Percentiles rank a stretch among this genome's conserved stretches.
phyloP scores from a whole-genome alignment of 345 rosid genomes.

The Syzygium aqueum region DNA sequence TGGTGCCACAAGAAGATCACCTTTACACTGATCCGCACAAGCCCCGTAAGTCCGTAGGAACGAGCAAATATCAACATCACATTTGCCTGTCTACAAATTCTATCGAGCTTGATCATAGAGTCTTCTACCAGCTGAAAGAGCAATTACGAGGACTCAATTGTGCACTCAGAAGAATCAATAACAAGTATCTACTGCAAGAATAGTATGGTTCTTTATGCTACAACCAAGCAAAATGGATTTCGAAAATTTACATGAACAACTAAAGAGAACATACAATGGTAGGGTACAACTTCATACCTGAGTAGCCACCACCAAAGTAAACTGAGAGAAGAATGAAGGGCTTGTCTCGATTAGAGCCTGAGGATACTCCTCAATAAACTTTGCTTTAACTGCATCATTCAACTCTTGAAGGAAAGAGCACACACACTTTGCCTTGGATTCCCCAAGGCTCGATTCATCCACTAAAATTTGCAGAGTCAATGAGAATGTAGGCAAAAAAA shows the following conservation, averaged over 20 bases:
- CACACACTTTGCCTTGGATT: constrained; percentile 81
- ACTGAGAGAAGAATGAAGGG: constrained; percentile 83
- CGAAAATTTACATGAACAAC: background rate
- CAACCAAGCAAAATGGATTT: background rate
- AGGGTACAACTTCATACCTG: constrained; percentile 36
- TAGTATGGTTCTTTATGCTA: background rate
- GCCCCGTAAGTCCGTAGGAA: constrained; percentile 88
- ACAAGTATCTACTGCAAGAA: background rate
- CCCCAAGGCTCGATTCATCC: constrained; percentile 66
- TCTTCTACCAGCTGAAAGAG: constrained; percentile 74
- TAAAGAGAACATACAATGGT: background rate
- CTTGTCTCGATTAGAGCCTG: constrained; percentile 52
- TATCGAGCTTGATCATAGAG: constrained; percentile 78
- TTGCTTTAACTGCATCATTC: constrained; percentile 96
- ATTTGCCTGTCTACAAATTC: constrained; percentile 73
- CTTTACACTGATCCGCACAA: constrained; percentile 85
- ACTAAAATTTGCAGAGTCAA: constrained; percentile 34
- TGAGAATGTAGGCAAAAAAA: background rate
- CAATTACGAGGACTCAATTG: background rate
- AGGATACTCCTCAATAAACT: constrained; percentile 88
- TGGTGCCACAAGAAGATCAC: constrained; percentile 17
- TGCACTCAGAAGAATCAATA: background rate
- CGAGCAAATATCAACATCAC: constrained; percentile 90
- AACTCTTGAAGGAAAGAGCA: constrained; percentile 93
- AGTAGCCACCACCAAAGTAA: constrained; percentile 84